These are phyloP conservation scores for Crassisporium funariophilum DNA, from an alignment of 768 basidiomycete genomes.

Conservation along the genomic window DNA sequence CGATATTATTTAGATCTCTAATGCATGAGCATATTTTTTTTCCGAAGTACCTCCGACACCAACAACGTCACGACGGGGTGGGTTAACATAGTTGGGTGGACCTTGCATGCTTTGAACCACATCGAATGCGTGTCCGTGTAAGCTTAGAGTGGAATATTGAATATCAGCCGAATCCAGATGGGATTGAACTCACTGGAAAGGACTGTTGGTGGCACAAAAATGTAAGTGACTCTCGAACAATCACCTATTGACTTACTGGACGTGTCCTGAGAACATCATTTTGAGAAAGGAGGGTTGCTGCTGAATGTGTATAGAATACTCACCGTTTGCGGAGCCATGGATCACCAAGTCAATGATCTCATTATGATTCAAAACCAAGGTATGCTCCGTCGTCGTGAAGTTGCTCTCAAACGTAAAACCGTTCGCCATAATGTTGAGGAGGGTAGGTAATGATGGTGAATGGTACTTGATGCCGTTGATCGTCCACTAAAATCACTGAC, in stretches of 20 bases:
- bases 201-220: conserved; percentile 43
- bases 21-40: not conserved
- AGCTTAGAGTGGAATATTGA: not conserved
- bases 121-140: conserved; percentile 34
- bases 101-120: conserved; percentile 40
- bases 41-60: conserved; percentile 38
- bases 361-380: conserved; percentile 26
- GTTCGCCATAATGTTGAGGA: conserved; percentile 37
- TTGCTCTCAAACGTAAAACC: conserved; percentile 18
- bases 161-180: not conserved
- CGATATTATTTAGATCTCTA: not conserved
- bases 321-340: conserved; percentile 26
- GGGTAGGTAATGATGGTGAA: conserved; percentile 49
- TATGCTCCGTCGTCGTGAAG: conserved; percentile 30
- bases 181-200: conserved; percentile 17
- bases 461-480: conserved; percentile 32
- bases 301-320: conserved; percentile 18
- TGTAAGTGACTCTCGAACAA: conserved; percentile 5
- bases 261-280: conserved; percentile 12
- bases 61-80: conserved; percentile 35
- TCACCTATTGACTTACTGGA: conserved; percentile 7
- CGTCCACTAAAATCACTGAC: conserved; percentile 30
- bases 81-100: conserved; percentile 44
- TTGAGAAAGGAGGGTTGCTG: too few relatives aligned
- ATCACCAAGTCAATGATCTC: conserved; percentile 28